Conservation (phyloP, 208 protist genomes). For the Cochliopodium minus region DNA sequence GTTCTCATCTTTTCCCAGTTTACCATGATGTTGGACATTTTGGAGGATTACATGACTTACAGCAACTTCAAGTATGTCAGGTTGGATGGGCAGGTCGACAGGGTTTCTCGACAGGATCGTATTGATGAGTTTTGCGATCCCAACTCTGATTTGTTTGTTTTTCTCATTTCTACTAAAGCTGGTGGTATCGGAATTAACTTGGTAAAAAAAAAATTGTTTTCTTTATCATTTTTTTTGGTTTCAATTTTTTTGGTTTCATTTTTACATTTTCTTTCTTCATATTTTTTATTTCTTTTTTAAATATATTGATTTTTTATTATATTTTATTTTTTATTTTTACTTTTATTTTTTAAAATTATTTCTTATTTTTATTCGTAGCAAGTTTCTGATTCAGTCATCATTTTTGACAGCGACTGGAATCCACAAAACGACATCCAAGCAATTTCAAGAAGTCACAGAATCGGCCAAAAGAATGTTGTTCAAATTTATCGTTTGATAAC, state of each 20-base stretch:
- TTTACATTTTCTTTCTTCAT: no score
- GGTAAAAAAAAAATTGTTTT: no score
- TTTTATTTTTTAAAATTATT: not conserved
- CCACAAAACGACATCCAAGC: conserved; percentile 91
- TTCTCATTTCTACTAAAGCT: conserved; percentile 55
- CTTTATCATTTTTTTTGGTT: no score
- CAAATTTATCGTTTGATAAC: no score
- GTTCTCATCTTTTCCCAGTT: conserved; percentile 23
- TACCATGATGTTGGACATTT: conserved; percentile 16
- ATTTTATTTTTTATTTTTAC: not conserved
- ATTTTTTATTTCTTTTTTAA: not conserved
- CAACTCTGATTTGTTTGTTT: conserved; percentile 38
- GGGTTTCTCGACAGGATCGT: not conserved
- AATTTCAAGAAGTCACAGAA: conserved; percentile 70
- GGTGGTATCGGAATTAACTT: conserved; percentile 71
- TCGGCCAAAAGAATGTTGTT: conserved; percentile 78
- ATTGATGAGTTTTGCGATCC: not conserved
- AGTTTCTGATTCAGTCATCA: conserved; percentile 70
- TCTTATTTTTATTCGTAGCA: conserved; percentile 9
- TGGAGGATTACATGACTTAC: conserved; percentile 13
- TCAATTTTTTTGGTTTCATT: no score
- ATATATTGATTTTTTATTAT: not conserved
- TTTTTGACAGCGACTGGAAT: conserved; percentile 91
- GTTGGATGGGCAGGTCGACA: conserved; percentile 12
- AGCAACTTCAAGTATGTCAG: not conserved